Percentiles rank a stretch among this genome's conserved stretches.
Conservation (phyloP, 495 filamentous ascomycete species). For the Trichoderma orchidacearum region DNA sequence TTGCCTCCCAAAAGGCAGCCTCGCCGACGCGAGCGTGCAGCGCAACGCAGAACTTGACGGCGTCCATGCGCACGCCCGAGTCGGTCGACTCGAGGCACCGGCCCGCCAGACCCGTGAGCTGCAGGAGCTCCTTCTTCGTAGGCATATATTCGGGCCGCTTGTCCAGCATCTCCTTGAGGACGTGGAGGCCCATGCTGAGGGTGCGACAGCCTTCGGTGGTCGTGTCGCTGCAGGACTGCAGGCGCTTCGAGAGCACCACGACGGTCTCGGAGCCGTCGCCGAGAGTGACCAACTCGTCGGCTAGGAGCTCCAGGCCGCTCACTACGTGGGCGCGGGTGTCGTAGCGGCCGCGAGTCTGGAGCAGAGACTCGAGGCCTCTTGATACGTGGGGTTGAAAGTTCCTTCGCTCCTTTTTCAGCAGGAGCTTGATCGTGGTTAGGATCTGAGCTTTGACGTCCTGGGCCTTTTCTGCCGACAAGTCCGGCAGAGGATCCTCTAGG, state of each 20-base stretch:
- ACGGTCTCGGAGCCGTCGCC: slow-evolving; percentile 35
- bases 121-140: slow-evolving; percentile 30
- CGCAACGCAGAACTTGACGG: slow-evolving; percentile 60
- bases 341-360: slow-evolving; percentile 50
- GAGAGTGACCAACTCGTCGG: slow-evolving; percentile 35
- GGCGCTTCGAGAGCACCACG: slow-evolving; percentile 27
- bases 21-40: slow-evolving; percentile 57
- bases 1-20: slow-evolving; percentile 47
- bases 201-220: slow-evolving; percentile 20
- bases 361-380: slow-evolving; percentile 50
- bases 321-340: slow-evolving; percentile 39
- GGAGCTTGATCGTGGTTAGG: slow-evolving; percentile 62
- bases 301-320: slow-evolving; percentile 38
- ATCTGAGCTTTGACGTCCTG: slow-evolving; percentile 76
- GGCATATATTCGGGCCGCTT: slow-evolving; percentile 8
- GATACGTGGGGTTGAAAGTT: slow-evolving; percentile 52
- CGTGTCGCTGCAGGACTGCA: slow-evolving; percentile 20
- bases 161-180: slow-evolving; percentile 39
- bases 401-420: slow-evolving; percentile 53
- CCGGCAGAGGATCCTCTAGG: slow-evolving; percentile 42
- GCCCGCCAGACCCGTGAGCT: slow-evolving; percentile 41
- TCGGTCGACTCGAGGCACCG: slow-evolving; percentile 56
- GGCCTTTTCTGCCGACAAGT: slow-evolving; percentile 37
- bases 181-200: slow-evolving; percentile 46
- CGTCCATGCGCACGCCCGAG: slow-evolving; percentile 65